These are phyloP conservation scores for Leccinum boreale DNA, from an alignment of 768 basidiomycete genomes.

Conservation along the genomic window DNA sequence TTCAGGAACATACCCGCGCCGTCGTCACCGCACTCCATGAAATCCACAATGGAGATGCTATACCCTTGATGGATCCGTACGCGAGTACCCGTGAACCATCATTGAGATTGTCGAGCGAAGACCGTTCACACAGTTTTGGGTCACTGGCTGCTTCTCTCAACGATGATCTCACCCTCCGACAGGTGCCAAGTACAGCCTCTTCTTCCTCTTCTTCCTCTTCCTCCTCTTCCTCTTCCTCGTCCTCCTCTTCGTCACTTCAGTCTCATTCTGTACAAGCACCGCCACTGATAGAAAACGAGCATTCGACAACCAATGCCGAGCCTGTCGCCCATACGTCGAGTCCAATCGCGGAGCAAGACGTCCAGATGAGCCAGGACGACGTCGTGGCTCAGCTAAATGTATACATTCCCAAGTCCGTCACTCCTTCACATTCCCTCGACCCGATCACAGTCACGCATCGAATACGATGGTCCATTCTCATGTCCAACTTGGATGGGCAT, in stretches of 20 bases:
- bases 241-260: slow-evolving; percentile 16
- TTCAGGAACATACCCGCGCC: slow-evolving; percentile 58
- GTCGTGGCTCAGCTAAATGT: slow-evolving; percentile 60
- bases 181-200: slow-evolving; percentile 12
- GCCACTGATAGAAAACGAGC: background rate
- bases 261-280: background rate
- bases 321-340: slow-evolving; percentile 7
- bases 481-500: slow-evolving; percentile 87
- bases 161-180: slow-evolving; percentile 14
- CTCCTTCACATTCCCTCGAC: slow-evolving; percentile 71
- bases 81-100: background rate
- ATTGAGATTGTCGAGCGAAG: slow-evolving; percentile 17
- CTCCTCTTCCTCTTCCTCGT: background rate
- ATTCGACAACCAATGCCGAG: slow-evolving; percentile 4
- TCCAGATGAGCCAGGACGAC: slow-evolving; percentile 39
- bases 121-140: slow-evolving; percentile 13
- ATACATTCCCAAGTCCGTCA: slow-evolving; percentile 54
- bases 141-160: slow-evolving; percentile 5
- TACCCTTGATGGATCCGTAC: slow-evolving; percentile 27
- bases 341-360: slow-evolving; percentile 11
- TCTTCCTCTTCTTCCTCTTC: slow-evolving; percentile 1
- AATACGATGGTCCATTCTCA: slow-evolving; percentile 75
- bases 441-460: slow-evolving; percentile 77
- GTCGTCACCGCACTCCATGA: slow-evolving; percentile 67
- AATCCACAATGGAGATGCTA: slow-evolving; percentile 56